Percentiles rank a stretch among this genome's conserved stretches.
phyloP scores from a whole-genome alignment of 805 yeast genomes.

The Maudiozyma saulgeensis region DNA sequence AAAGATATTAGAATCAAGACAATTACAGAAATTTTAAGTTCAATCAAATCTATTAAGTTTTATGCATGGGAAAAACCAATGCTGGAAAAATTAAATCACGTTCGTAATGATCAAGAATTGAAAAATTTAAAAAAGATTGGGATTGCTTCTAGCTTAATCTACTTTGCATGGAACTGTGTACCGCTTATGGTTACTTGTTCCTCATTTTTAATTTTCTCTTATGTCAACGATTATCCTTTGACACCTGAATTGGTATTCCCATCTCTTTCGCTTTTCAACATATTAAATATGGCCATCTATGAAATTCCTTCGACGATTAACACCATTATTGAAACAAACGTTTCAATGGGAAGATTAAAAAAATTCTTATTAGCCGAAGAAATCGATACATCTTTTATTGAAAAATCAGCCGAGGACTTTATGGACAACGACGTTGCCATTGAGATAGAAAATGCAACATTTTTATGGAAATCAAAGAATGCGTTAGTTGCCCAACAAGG shows the following conservation, averaged over 20 bases:
- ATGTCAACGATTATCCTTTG: constrained; percentile 38
- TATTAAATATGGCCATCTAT: constrained; percentile 49
- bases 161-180: constrained; percentile 53
- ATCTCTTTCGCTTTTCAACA: constrained; percentile 49
- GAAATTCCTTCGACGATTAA: constrained; percentile 51
- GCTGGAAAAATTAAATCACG: constrained; percentile 39
- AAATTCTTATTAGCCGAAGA: constrained; percentile 41
- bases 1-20: constrained; percentile 52
- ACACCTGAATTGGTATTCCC: constrained; percentile 66
- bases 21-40: constrained; percentile 49
- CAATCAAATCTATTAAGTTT: constrained; percentile 55
- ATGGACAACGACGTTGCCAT: constrained; percentile 28
- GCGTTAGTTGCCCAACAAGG: constrained; percentile 10
- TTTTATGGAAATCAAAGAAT: constrained; percentile 38
- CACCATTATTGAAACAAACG: constrained; percentile 47
- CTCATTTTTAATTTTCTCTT: constrained; percentile 47
- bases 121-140: constrained; percentile 42
- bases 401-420: constrained; percentile 15
- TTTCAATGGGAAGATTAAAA: constrained; percentile 46
- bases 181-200: constrained; percentile 58
- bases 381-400: constrained; percentile 32
- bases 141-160: constrained; percentile 35
- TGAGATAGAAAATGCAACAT: constrained; percentile 40
- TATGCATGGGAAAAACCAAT: constrained; percentile 66
- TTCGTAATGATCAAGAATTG: constrained; percentile 52